Base-by-base conservation (phyloP, 2,329 filamentous ascomycete genomes). In the Cytospora piceae region DNA sequence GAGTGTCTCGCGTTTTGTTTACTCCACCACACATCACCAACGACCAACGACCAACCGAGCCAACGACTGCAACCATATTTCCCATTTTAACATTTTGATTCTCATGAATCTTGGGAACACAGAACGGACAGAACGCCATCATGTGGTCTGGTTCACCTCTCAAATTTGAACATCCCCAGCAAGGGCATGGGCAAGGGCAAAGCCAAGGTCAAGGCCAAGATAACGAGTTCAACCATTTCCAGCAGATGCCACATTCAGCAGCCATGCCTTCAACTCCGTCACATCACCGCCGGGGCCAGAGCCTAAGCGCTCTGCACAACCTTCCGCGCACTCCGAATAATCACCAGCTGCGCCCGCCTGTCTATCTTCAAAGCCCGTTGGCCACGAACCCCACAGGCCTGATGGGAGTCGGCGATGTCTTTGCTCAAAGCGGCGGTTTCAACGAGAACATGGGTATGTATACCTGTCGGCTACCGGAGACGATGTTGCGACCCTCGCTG, bases 391-490 rank as follows among this genome's bases (percentile, higher is more conserved):
- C 63, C 1, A 65, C 56, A 17, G 66, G 66, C 27, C 55, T 67
- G 6, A 67, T 67, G 51, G 66, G 66, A 5, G 66, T 67, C 4
- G 66, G 66, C 29, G 66, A 67, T 56, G 66, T 67, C 34, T 67
- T 67, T 58, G 58, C 51, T 32, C 52, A 58, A 11, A 49, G 57
- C 39, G 49, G 24, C 39, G 42, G 24, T 27, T 67, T 67, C 39
- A 51, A 67, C 17, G 66, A 67, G 31, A 67, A 67, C 29, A 67
- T 67, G 66, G 66, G 66, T 67, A 65, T 32, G 63, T 67, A 31
- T 39, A 5, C 42, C 20, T 46, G 9, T 46, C 42, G 20, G 42
- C n/a, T 46, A 20, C 7, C 20, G 6, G 42, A 22, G 20, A 11
- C 7, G 20, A 46, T 46, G 17, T 11, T 46, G 42, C n/a, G 2